Evolutionary conservation across 345 rosid species (phyloP).

Genomic region (Salix koriyanagi): DNA sequence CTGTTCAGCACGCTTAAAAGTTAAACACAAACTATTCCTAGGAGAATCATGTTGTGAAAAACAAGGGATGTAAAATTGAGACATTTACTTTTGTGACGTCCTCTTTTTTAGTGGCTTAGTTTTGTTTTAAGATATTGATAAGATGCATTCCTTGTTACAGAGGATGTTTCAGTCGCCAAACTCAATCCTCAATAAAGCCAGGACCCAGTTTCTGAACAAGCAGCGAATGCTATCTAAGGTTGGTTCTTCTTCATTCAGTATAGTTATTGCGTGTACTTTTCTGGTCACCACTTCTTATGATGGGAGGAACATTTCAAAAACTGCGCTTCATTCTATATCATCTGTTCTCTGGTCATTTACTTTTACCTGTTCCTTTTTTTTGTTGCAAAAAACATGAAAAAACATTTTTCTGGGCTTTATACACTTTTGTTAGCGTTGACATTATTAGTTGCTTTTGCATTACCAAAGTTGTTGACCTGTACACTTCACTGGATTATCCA

Average conservation of each 20-base stretch:
- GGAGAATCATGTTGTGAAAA: background rate
- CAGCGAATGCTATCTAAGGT: constrained; percentile 84
- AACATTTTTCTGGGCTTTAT: too few species aligned
- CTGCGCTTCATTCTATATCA: background rate
- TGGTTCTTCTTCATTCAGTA: background rate
- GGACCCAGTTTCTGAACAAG: constrained; percentile 76
- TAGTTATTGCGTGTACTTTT: background rate
- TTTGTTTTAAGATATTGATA: background rate
- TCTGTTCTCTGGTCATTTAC: background rate
- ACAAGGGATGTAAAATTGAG: background rate
- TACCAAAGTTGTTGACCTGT: background rate
- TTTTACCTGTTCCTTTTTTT: background rate
- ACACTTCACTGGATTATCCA: constrained; percentile 16
- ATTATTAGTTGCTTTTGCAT: background rate
- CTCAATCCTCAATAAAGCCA: constrained; percentile 69
- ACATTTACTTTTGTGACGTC: background rate
- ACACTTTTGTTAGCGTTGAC: background rate
- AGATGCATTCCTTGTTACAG: constrained; percentile 32
- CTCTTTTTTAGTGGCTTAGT: background rate
- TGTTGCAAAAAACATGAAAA: background rate
- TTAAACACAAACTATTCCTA: background rate
- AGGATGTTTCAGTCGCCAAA: constrained; percentile 76
- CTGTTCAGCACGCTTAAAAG: background rate
- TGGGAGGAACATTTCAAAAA: background rate
- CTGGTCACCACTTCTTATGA: background rate